phyloP scores from a whole-genome alignment of 2,329 filamentous ascomycete genomes.

The Aspergillus caelatus region DNA sequence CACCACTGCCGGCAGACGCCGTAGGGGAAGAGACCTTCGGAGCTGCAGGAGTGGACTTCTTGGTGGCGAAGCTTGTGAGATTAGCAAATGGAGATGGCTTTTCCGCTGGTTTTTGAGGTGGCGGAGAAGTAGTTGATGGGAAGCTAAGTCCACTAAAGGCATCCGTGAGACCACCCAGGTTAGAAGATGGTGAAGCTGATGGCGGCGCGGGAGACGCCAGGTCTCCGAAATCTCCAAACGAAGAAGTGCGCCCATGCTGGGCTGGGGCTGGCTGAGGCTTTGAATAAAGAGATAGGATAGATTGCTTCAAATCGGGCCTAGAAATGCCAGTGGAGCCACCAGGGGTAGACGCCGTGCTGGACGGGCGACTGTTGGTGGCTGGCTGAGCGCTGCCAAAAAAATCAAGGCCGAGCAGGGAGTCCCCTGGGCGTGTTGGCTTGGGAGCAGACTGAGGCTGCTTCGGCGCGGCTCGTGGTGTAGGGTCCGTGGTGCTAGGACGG shows the following conservation, averaged over 20 bases:
- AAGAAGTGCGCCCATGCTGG: slow-evolving; percentile 61
- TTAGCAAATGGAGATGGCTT: slow-evolving; percentile 69
- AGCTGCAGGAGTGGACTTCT: slow-evolving; percentile 48
- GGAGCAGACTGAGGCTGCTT: slow-evolving; percentile 57
- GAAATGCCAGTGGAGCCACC: slow-evolving; percentile 65
- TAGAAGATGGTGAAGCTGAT: slow-evolving; percentile 31
- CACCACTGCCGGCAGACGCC: slow-evolving; percentile 67
- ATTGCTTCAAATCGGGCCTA: slow-evolving; percentile 92
- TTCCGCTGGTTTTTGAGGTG: slow-evolving; percentile 39
- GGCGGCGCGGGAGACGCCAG: slow-evolving; percentile 59
- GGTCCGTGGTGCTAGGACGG: slow-evolving; percentile 73
- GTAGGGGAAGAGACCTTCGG: slow-evolving; percentile 53
- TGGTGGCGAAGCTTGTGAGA: slow-evolving; percentile 57
- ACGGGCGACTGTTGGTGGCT: slow-evolving; percentile 72
- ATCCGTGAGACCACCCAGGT: slow-evolving; percentile 71
- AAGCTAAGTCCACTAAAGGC: slow-evolving; percentile 76
- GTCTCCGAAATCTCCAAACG: slow-evolving; percentile 72
- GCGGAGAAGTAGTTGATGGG: slow-evolving; percentile 47
- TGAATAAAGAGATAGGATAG: slow-evolving; percentile 92
- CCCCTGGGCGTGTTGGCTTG: slow-evolving; percentile 70
- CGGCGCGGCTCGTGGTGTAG: slow-evolving; percentile 65
- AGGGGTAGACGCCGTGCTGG: slow-evolving; percentile 72
- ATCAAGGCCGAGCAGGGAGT: slow-evolving; percentile 89
- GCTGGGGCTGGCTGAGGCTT: slow-evolving; percentile 67
- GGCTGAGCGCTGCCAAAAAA: slow-evolving; percentile 77